These are phyloP conservation scores for Helichrysum umbraculigerum DNA, from an alignment of 129 eudicot species.

Conservation along the genomic window DNA sequence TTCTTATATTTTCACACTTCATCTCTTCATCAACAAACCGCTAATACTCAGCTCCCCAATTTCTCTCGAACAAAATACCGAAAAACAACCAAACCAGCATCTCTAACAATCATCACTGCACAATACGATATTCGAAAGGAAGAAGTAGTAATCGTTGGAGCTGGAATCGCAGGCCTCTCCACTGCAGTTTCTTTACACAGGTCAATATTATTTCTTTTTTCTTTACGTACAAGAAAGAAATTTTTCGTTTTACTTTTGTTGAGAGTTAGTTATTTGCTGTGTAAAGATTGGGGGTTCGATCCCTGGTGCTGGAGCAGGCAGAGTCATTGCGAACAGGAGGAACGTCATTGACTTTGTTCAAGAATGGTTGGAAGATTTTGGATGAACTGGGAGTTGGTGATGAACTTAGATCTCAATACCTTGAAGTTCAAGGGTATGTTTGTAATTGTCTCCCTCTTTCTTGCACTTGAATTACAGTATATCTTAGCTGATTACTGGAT, in stretches of 20 bases:
- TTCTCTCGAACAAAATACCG: conserved; percentile 18
- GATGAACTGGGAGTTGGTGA: conserved; percentile 85
- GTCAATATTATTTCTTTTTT: conserved; percentile 24
- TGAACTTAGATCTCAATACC: conserved; percentile 70
- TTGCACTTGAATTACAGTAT: no score
- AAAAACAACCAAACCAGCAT: conserved; percentile 24
- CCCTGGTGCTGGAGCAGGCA: conserved; percentile 80
- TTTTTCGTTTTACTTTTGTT: not conserved
- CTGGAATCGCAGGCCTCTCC: conserved; percentile 91
- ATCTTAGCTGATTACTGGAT: no score
- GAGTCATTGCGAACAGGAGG: conserved; percentile 82
- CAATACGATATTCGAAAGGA: conserved; percentile 42
- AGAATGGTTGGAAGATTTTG: conserved; percentile 91
- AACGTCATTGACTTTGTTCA: conserved; percentile 79
- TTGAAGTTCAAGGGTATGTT: conserved; percentile 83
- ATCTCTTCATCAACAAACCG: conserved; percentile 3
- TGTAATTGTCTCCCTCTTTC: no score
- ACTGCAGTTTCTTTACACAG: conserved; percentile 83
- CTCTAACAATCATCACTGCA: conserved; percentile 24
- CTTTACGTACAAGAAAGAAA: not conserved
- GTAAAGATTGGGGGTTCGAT: conserved; percentile 68
- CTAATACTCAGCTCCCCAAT: not conserved
- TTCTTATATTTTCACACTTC: not conserved
- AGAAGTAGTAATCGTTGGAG: conserved; percentile 81
- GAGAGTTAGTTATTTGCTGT: conserved; percentile 8